A percentile compares a stretch with the other conserved stretches of the same genome.
Conservation (phyloP, 352 stramenopile genomes). For the Albugo laibachii region DNA sequence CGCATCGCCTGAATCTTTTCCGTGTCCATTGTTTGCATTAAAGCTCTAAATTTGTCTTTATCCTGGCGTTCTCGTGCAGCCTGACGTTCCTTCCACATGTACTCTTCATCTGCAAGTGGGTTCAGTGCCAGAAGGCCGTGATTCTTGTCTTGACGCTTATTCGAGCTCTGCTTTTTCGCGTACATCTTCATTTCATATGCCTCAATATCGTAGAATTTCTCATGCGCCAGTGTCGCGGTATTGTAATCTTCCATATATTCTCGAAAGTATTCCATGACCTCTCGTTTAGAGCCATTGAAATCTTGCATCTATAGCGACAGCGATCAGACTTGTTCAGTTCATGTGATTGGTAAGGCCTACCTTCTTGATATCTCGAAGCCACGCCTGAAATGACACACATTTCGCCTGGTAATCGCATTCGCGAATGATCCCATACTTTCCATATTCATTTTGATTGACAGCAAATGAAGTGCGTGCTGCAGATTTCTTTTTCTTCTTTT, state of each 20-base stretch:
- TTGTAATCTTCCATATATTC: conserved; percentile 97
- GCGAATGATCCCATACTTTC: conserved; percentile 91
- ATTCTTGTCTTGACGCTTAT: conserved; percentile 8
- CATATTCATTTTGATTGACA: conserved; percentile 85
- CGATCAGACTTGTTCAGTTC: not conserved
- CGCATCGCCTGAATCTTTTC: conserved; percentile 79
- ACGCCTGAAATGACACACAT: conserved; percentile 87
- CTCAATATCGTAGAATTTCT: conserved; percentile 96
- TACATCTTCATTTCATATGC: conserved; percentile 94
- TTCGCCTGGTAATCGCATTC: conserved; percentile 84
- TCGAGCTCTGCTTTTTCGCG: conserved; percentile 46
- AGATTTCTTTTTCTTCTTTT: conserved; percentile 16
- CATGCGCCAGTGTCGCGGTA: conserved; percentile 89
- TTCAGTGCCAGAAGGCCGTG: not conserved
- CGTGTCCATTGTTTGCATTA: conserved; percentile 68
- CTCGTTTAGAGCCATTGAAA: conserved; percentile 72
- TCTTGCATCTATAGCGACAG: conserved; percentile 22
- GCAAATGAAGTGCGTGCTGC: conserved; percentile 15
- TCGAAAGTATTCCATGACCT: conserved; percentile 80
- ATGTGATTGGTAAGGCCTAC: conserved; percentile 10
- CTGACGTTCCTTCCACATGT: conserved; percentile 32
- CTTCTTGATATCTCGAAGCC: conserved; percentile 86
- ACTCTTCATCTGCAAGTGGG: conserved; percentile 33
- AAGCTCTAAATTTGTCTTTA: conserved; percentile 50
- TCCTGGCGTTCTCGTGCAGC: conserved; percentile 31